Evolutionary conservation across 176 grass and related monocot species (phyloP), one percentile per base, ranked within the genome.

Genomic region (Hsuehochloa calcarea): DNA sequence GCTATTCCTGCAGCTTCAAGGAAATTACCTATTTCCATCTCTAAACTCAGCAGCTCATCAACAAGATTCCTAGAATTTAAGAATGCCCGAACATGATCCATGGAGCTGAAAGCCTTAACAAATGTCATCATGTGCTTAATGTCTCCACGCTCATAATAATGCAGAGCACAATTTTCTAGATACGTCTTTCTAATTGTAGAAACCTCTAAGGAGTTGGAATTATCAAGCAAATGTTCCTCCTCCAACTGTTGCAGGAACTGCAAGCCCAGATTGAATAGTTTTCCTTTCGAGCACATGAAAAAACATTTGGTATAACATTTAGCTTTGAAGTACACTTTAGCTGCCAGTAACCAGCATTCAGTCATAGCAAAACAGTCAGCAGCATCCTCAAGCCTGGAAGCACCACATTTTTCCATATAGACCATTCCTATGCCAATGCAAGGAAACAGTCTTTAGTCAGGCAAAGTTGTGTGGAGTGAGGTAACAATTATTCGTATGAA

Each of bases 11-110:
- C 86, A 84, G 87, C 92, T 77, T 94, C 90, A 40, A 82, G 10
- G 47, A 93, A 97, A 84, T 97, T 97, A 22, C 75, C 90, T 35
- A 87, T 80, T 77, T 94, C 90, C 29, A 91, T 79, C 87, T 97
- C 95, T 58, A 94, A 23, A 56, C 20, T 81, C 45, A 97, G 61
- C 89, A 97, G 47, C 60, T 94, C 87, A 86, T 93, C 88, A 41
- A 90, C 26, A 88, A 82, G 82, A 71, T 79, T 71, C 59, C 50
- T 88, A 11, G 78, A 88, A 47, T 70, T 88, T 63, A 97, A 81
- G 71, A 90, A 93, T 75, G 11, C 10, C 37, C 92, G 81, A 58
- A 86, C 39, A 70, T 80, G 38, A 79, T 90, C 86, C 72, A 97
- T 91, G 39, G 89, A 92, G 26, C 60, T 67, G 64, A 97, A 91